Base-by-base conservation (phyloP, 495 filamentous ascomycete genomes). In the Endocarpon pusillum region DNA sequence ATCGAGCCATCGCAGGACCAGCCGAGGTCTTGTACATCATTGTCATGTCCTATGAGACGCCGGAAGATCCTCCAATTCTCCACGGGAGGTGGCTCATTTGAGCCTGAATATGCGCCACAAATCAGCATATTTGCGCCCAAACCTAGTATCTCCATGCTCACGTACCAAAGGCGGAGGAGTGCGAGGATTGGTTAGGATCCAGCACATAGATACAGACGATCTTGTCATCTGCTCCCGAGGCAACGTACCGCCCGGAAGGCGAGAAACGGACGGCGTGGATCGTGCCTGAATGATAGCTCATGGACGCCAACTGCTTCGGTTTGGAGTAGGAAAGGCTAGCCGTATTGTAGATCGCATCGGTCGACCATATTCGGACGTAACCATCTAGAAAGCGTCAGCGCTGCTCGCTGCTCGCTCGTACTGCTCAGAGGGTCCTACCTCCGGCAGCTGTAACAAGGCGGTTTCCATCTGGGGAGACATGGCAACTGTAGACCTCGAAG, bases 1-100 rank as follows among this genome's bases (percentile, higher is more conserved):
- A 99, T 82, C 1, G 84, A 93, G 18, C 84, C 89, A 60, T 99
- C 89, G 46, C 78, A 77, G 21, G 89, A 92, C 89, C 89, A 99
- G 20, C 82, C 89, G 36, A 96, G 62, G 64, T 99, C 91, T 55
- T 96, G 89, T 23, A 99, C 84, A 59, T 99, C 89, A 54, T 96
- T 96, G 34, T 99, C 89, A 48, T 99, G 89, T 6, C 91, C 91
- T 31, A 92, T 87, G 32, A 99, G 61, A 41, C 89, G 78, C 39
- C 82, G 77, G 38, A 82, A 71, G 21, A 91, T 91, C 49, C 89
- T 81, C 89, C 89, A 99, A 46, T 91, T 93, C 58, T 99, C 89
- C 16, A 87, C 79, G 0, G 87, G 83, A 1, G 86, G 84, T 19
- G 81, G 70, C 45, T 96, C 91, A 47, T 91, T 91, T 14, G 81